Evolutionary conservation across 805 yeast species (phyloP).

Genomic region (Alloascoidea africana): DNA sequence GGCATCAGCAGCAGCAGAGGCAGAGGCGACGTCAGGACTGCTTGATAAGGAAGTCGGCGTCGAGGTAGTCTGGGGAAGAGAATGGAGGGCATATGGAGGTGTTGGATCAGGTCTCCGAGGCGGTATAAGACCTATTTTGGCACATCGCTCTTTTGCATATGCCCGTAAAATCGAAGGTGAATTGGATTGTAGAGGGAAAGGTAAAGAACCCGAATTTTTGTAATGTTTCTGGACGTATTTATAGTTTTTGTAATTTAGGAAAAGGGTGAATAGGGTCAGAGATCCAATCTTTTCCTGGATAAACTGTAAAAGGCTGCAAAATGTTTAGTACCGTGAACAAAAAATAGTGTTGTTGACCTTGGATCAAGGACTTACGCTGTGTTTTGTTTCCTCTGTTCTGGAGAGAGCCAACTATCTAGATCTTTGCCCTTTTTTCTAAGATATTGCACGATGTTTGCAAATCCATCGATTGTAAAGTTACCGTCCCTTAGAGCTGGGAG

Average conservation of each 20-base stretch:
- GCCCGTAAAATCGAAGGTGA: neutral
- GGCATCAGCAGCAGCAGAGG: too few species aligned
- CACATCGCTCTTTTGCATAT: constrained; percentile 1
- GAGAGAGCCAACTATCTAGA: neutral
- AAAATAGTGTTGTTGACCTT: neutral
- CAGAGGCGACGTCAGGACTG: too few species aligned
- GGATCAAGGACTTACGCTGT: neutral
- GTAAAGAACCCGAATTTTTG: neutral
- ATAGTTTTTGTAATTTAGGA: neutral
- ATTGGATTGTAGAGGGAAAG: constrained; percentile 1
- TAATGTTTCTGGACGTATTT: neutral
- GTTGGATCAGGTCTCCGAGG: too few species aligned
- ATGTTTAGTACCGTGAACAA: too few species aligned
- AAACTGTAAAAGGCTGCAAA: neutral
- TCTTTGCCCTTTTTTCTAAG: neutral
- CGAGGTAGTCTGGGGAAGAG: too few species aligned
- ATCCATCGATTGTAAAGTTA: neutral
- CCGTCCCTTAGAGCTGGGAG: constrained; percentile 1
- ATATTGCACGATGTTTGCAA: neutral
- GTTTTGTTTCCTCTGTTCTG: neutral
- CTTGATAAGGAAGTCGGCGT: too few species aligned
- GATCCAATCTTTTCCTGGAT: neutral
- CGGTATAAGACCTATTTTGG: too few species aligned
- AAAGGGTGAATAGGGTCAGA: neutral
- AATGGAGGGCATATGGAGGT: too few species aligned